A percentile compares a stretch with the other conserved stretches of the same genome.
Evolutionary conservation across 352 stramenopile species (phyloP).

Genomic region (Plasmopara muralis): DNA sequence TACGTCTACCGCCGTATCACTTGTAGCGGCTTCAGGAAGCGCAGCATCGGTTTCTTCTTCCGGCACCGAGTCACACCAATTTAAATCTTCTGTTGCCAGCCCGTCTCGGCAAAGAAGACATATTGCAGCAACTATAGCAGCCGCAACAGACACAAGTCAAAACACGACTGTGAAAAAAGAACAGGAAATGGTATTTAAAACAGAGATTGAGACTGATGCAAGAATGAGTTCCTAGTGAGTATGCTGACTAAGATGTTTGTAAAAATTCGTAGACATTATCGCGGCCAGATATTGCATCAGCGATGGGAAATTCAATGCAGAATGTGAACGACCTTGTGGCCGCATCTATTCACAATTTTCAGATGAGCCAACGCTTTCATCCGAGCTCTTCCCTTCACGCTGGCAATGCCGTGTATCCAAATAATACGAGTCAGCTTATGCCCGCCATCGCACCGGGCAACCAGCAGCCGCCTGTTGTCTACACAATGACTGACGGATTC

Average conservation of each 20-base stretch:
- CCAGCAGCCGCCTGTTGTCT: slow-evolving; percentile 30
- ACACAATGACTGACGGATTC: slow-evolving; percentile 36
- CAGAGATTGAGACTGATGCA: slow-evolving; percentile 7
- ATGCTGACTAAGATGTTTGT: slow-evolving; percentile 21
- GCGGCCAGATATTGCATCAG: slow-evolving; percentile 17
- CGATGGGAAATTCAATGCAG: slow-evolving; percentile 30
- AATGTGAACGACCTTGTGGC: slow-evolving; percentile 65
- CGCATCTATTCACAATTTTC: slow-evolving; percentile 69
- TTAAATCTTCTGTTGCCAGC: slow-evolving; percentile 35
- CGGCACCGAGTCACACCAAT: slow-evolving; percentile 22
- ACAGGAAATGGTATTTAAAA: slow-evolving; percentile 14
- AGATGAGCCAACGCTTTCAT: slow-evolving; percentile 57
- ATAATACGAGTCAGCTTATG: slow-evolving; percentile 25
- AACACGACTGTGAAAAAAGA: slow-evolving; percentile 19
- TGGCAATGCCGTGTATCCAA: slow-evolving; percentile 23
- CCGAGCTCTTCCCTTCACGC: slow-evolving; percentile 19
- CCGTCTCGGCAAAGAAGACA: slow-evolving; percentile 34
- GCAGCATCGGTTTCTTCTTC: slow-evolving; percentile 10
- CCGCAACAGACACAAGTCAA: slow-evolving; percentile 4
- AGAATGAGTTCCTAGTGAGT: background rate
- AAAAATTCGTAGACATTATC: slow-evolving; percentile 21
- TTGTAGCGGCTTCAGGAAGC: slow-evolving; percentile 11
- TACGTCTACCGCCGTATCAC: slow-evolving; percentile 9
- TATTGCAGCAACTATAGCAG: slow-evolving; percentile 8
- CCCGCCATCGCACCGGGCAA: slow-evolving; percentile 9